Evolutionary conservation across 108 stramenopile species (phyloP).

Genomic region (Pseudonitzschia pungens): DNA sequence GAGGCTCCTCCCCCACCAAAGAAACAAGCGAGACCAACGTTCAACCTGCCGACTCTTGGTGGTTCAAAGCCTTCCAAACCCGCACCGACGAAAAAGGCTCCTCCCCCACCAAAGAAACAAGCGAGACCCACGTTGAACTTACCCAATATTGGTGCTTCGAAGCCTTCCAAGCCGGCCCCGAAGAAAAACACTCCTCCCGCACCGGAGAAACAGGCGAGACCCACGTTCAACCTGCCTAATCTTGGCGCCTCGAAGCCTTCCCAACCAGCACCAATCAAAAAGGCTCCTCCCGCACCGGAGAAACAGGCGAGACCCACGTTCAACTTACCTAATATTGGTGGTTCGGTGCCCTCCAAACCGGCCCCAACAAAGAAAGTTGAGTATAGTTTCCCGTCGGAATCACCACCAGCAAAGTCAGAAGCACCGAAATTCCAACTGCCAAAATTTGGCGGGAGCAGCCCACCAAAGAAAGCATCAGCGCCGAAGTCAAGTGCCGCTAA

Average conservation of each 20-base stretch:
- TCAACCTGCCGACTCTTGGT: conserved; percentile 23
- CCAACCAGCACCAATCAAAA: conserved; percentile 24
- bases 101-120: conserved; percentile 18
- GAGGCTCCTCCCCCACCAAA: neutral
- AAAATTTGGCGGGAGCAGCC: conserved; percentile 28
- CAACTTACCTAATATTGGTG: conserved; percentile 31
- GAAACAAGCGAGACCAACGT: conserved; percentile 22
- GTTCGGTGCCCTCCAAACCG: conserved; percentile 41
- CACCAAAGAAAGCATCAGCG: neutral
- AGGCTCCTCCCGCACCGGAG: conserved; percentile 66
- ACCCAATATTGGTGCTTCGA: neutral
- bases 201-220: conserved; percentile 45
- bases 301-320: conserved; percentile 24
- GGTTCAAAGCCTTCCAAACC: conserved; percentile 48
- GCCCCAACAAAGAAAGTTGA: neutral
- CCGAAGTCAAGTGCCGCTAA: neutral
- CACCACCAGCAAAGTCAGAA: conserved; percentile 9
- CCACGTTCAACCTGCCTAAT: neutral
- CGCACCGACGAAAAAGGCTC: neutral
- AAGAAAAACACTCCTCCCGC: conserved; percentile 60
- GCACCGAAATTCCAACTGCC: conserved; percentile 38
- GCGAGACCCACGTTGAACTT: neutral
- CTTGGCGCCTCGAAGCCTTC: conserved; percentile 58
- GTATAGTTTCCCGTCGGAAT: conserved; percentile 7
- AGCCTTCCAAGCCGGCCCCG: neutral